A percentile compares a stretch with the other conserved stretches of the same genome.
Conservation (phyloP, 352 stramenopile species). For the Phytophthora pseudosyringae region DNA sequence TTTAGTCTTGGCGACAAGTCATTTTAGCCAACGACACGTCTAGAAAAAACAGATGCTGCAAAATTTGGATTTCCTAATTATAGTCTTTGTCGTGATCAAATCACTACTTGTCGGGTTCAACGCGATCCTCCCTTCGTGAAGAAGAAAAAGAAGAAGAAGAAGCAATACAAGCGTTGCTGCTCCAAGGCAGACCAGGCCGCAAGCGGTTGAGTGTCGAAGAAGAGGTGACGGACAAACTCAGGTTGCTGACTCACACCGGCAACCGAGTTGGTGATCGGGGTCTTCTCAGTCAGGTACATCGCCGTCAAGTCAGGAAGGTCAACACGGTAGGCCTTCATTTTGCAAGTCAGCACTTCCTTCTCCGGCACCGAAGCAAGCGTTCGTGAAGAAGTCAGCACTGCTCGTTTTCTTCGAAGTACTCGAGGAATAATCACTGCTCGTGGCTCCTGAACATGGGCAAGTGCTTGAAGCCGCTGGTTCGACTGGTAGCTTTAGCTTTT, state of each 20-base stretch:
- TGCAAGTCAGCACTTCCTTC: conserved; percentile 38
- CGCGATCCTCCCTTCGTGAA: no score
- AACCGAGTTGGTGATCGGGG: conserved; percentile 42
- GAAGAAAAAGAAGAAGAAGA: no score
- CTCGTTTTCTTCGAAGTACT: conserved; percentile 39
- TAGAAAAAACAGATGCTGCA: no score
- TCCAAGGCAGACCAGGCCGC: conserved; percentile 48
- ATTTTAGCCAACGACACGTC: no score
- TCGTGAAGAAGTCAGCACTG: conserved; percentile 29
- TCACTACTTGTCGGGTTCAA: conserved; percentile 53
- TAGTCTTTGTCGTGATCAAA: no score
- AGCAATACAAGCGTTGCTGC: no score
- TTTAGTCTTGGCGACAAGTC: no score
- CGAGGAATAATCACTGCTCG: conserved; percentile 50
- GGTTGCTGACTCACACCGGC: conserved; percentile 43
- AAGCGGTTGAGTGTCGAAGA: conserved; percentile 63
- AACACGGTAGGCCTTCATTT: conserved; percentile 50
- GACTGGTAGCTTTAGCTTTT: conserved; percentile 36
- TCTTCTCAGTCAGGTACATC: conserved; percentile 41
- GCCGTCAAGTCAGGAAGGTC: conserved; percentile 44
- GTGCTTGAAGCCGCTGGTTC: conserved; percentile 44
- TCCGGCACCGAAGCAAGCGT: conserved; percentile 42
- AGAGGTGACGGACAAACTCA: conserved; percentile 55
- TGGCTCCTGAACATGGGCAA: conserved; percentile 47
- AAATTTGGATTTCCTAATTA: no score